Conservation (phyloP, 768 basidiomycete genomes). For the Gelatoporia subvermispora region DNA sequence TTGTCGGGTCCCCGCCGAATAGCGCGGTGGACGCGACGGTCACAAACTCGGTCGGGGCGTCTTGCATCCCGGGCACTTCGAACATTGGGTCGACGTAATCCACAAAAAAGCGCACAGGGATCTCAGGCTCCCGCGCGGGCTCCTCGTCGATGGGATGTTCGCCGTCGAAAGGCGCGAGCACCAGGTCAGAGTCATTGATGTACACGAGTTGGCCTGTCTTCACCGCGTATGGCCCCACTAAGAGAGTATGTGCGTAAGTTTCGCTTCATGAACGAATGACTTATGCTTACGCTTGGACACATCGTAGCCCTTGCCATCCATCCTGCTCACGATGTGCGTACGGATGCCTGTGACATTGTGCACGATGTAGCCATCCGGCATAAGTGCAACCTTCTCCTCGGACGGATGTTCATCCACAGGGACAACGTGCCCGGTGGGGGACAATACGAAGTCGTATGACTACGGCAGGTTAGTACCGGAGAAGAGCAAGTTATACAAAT, state of each 20-base stretch:
- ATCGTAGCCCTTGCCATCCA: slow-evolving; percentile 85
- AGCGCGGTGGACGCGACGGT: slow-evolving; percentile 58
- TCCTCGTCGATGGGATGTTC: slow-evolving; percentile 21
- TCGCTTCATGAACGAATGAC: not conserved
- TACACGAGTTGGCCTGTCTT: slow-evolving; percentile 79
- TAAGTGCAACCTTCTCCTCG: slow-evolving; percentile 54
- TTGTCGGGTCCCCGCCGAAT: slow-evolving; percentile 64
- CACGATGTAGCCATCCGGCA: slow-evolving; percentile 68
- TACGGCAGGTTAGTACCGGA: slow-evolving; percentile 23
- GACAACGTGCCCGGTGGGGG: slow-evolving; percentile 47
- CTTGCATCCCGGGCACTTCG: slow-evolving; percentile 31
- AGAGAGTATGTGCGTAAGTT: not conserved
- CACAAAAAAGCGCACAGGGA: slow-evolving; percentile 57
- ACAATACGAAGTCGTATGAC: slow-evolving; percentile 82
- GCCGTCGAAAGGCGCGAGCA: slow-evolving; percentile 30
- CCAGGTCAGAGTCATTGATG: slow-evolving; percentile 59
- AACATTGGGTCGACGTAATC: slow-evolving; percentile 45
- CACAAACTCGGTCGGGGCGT: slow-evolving; percentile 40
- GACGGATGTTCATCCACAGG: slow-evolving; percentile 70
- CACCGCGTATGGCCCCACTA: slow-evolving; percentile 81
- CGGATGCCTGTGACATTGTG: slow-evolving; percentile 77
- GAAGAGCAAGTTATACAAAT: not conserved
- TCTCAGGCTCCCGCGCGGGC: slow-evolving; percentile 34
- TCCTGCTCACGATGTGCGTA: slow-evolving; percentile 67
- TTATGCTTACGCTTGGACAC: slow-evolving; percentile 65